A percentile compares a stretch with the other conserved stretches of the same genome.
Conservation (phyloP, 805 yeast genomes). For the Tetrapisispora namnaoensis region DNA sequence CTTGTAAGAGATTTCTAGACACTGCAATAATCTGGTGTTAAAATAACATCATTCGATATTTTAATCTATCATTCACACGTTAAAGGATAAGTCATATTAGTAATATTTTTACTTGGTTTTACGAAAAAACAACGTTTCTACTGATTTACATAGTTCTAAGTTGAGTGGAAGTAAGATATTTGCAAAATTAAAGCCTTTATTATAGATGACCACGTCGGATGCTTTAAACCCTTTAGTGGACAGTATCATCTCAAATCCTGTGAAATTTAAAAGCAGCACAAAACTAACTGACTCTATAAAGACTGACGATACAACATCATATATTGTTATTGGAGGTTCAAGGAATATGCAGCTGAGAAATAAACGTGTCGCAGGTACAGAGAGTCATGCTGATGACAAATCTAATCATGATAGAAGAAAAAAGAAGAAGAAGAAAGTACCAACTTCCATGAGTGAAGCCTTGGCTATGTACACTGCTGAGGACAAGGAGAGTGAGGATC, state of each 20-base stretch:
- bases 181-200: too few species aligned
- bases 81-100: too few species aligned
- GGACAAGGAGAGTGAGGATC: neutral
- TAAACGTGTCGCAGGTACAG: neutral
- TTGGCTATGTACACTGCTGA: conserved; percentile 29
- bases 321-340: conserved; percentile 32
- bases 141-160: too few species aligned
- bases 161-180: neutral
- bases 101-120: too few species aligned
- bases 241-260: conserved; percentile 50
- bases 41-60: too few species aligned
- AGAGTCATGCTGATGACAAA: neutral
- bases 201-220: conserved; percentile 22
- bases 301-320: conserved; percentile 34
- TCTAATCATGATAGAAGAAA: conserved; percentile 35
- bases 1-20: too few species aligned
- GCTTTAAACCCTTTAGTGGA: conserved; percentile 45
- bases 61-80: too few species aligned
- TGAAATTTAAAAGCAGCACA: conserved; percentile 39
- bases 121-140: too few species aligned
- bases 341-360: conserved; percentile 3
- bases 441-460: conserved; percentile 41
- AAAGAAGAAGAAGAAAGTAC: conserved; percentile 39
- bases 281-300: conserved; percentile 1
- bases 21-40: too few species aligned